Conservation (phyloP, 768 basidiomycete genomes). For the Favolaschia claudopus region DNA sequence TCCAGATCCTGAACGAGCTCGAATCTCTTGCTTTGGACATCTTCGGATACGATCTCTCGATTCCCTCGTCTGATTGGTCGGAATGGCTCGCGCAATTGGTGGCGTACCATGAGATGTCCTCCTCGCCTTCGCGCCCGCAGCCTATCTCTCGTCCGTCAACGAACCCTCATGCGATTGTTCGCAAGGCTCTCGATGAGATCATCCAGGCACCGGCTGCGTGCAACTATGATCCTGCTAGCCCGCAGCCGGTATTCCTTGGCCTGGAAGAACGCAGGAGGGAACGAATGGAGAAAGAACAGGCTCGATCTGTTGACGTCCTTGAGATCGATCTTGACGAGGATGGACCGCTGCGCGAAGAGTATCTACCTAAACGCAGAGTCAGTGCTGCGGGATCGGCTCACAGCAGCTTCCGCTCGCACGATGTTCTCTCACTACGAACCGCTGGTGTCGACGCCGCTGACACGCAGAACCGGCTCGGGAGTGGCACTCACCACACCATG, state of each 20-base stretch:
- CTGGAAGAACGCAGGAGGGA: slow-evolving; percentile 70
- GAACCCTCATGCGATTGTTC: slow-evolving; percentile 74
- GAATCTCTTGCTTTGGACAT: slow-evolving; percentile 77
- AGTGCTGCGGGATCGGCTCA: slow-evolving; percentile 42
- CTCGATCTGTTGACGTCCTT: slow-evolving; percentile 53
- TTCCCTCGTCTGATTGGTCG: slow-evolving; percentile 70
- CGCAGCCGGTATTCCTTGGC: slow-evolving; percentile 76
- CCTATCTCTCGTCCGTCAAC: slow-evolving; percentile 81
- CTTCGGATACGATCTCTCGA: slow-evolving; percentile 73
- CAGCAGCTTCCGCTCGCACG: slow-evolving; percentile 26
- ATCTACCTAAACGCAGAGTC: slow-evolving; percentile 73
- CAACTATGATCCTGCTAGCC: slow-evolving; percentile 39
- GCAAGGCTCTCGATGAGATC: slow-evolving; percentile 74
- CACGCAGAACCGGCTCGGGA: slow-evolving; percentile 30
- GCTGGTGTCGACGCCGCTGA: slow-evolving; percentile 27
- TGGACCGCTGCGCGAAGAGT: slow-evolving; percentile 83
- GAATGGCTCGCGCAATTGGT: slow-evolving; percentile 74
- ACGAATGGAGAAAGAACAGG: slow-evolving; percentile 53
- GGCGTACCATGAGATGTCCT: slow-evolving; percentile 69
- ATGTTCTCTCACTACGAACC: slow-evolving; percentile 14
- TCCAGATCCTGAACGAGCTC: slow-evolving; percentile 72
- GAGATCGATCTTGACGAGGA: slow-evolving; percentile 87
- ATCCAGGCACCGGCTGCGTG: slow-evolving; percentile 55
- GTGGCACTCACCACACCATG: slow-evolving; percentile 15
- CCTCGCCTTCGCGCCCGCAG: slow-evolving; percentile 67